Conservation (phyloP, 352 stramenopile genomes). For the Phytopythium sindhum region DNA sequence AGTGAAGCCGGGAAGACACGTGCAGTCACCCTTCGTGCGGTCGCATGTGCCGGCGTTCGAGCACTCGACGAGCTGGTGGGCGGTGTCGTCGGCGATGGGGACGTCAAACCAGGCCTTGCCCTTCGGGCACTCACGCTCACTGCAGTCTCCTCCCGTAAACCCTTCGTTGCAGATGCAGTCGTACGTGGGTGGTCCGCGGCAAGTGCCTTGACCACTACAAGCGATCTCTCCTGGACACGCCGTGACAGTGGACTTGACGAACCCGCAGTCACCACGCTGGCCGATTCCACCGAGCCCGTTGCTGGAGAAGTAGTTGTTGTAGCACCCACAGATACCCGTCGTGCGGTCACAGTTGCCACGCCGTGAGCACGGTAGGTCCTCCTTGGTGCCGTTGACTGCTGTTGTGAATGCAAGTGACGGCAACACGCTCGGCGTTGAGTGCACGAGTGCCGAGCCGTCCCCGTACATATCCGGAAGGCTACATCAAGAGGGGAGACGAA, state of each 20-base stretch:
- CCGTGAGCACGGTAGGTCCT: constrained; percentile 83
- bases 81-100: constrained; percentile 38
- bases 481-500: neutral
- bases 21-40: constrained; percentile 62
- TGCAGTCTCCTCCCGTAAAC: constrained; percentile 71
- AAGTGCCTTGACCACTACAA: constrained; percentile 72
- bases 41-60: constrained; percentile 73
- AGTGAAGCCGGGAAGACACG: constrained; percentile 60
- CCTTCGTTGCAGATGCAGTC: constrained; percentile 80
- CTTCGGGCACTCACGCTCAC: constrained; percentile 57
- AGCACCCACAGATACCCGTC: constrained; percentile 81
- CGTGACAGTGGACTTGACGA: constrained; percentile 54
- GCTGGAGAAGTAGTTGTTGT: constrained; percentile 80
- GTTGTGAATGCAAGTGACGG: constrained; percentile 49
- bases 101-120: constrained; percentile 71
- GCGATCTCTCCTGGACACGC: constrained; percentile 67
- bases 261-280: constrained; percentile 90
- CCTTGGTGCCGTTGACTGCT: constrained; percentile 84
- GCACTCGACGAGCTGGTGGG: constrained; percentile 62
- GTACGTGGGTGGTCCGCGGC: constrained; percentile 66
- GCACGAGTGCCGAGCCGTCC: constrained; percentile 40
- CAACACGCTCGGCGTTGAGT: constrained; percentile 41
- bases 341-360: constrained; percentile 77
- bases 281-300: constrained; percentile 78
- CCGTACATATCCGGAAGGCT: constrained; percentile 63